Conservation (phyloP, 2,329 filamentous ascomycete species). For the Hypoxylon sp. region DNA sequence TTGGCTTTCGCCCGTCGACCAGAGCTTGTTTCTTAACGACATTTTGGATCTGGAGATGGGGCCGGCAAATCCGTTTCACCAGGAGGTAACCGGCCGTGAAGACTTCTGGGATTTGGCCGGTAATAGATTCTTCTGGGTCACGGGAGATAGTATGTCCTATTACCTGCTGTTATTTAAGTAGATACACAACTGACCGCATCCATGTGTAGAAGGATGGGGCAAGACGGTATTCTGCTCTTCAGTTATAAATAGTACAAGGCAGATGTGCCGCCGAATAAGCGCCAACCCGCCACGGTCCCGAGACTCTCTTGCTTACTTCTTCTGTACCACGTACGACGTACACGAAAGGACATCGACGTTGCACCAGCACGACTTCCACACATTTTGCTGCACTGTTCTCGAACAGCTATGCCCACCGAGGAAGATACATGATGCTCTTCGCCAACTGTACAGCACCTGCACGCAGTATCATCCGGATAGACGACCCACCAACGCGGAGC, state of each 20-base stretch:
- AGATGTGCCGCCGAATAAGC: slow-evolving; percentile 10
- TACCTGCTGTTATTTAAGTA: background rate
- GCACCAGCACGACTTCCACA: slow-evolving; percentile 17
- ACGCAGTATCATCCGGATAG: slow-evolving; percentile 30
- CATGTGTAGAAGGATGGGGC: slow-evolving; percentile 28
- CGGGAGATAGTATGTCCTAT: slow-evolving; percentile 13
- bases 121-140: slow-evolving; percentile 23
- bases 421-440: slow-evolving; percentile 21
- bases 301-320: slow-evolving; percentile 45
- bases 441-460: slow-evolving; percentile 21
- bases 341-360: background rate
- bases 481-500: slow-evolving; percentile 27
- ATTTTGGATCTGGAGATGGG: slow-evolving; percentile 24
- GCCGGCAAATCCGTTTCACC: slow-evolving; percentile 17
- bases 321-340: slow-evolving; percentile 30
- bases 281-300: slow-evolving; percentile 10
- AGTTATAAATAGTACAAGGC: slow-evolving; percentile 33
- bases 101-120: slow-evolving; percentile 27
- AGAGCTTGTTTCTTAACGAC: slow-evolving; percentile 33
- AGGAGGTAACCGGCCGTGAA: slow-evolving; percentile 17
- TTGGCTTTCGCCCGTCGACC: slow-evolving; percentile 37
- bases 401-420: slow-evolving; percentile 38
- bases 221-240: slow-evolving; percentile 44
- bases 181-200: slow-evolving; percentile 3
- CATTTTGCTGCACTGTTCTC: slow-evolving; percentile 38